Evolutionary conservation across 2,329 filamentous ascomycete species (phyloP).

Genomic region (Hyphodiscus sp.): DNA sequence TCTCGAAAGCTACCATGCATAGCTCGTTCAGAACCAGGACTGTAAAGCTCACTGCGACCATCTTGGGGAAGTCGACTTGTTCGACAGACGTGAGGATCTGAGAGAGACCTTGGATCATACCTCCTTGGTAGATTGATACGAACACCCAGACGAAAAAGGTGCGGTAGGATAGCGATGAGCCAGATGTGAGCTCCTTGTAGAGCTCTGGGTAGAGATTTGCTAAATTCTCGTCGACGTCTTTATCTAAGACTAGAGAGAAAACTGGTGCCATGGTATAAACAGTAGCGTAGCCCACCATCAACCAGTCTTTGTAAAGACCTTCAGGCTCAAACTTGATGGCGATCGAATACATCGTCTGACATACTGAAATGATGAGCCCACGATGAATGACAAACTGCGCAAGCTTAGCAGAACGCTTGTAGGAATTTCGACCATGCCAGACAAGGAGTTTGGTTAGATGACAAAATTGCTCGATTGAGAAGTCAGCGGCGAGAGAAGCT

Average conservation of each 20-base stretch:
- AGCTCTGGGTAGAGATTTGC: slow-evolving; percentile 95
- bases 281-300: slow-evolving; percentile 93
- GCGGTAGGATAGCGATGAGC: slow-evolving; percentile 79
- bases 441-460: slow-evolving; percentile 96
- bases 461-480: slow-evolving; percentile 91
- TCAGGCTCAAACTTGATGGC: slow-evolving; percentile 89
- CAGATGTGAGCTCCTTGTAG: slow-evolving; percentile 93
- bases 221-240: slow-evolving; percentile 88
- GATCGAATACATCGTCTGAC: slow-evolving; percentile 96
- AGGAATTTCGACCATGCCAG: slow-evolving; percentile 96
- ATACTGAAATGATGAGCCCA: slow-evolving; percentile 89
- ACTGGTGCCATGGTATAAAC: slow-evolving; percentile 93
- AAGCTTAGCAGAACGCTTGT: slow-evolving; percentile 92
- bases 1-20: slow-evolving; percentile 93
- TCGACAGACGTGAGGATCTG: slow-evolving; percentile 63
- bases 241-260: slow-evolving; percentile 87
- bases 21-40: slow-evolving; percentile 91
- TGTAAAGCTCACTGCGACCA: slow-evolving; percentile 89
- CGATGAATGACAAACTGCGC: slow-evolving; percentile 98
- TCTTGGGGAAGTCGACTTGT: slow-evolving; percentile 62
- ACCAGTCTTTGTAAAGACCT: slow-evolving; percentile 92
- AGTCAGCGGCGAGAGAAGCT: slow-evolving; percentile 90
- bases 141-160: slow-evolving; percentile 97
- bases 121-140: slow-evolving; percentile 90
- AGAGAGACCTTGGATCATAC: slow-evolving; percentile 89